A percentile compares a stretch with the other conserved stretches of the same genome.
Conservation (phyloP, 2,329 filamentous ascomycete species). For the Bipolaris cookei region DNA sequence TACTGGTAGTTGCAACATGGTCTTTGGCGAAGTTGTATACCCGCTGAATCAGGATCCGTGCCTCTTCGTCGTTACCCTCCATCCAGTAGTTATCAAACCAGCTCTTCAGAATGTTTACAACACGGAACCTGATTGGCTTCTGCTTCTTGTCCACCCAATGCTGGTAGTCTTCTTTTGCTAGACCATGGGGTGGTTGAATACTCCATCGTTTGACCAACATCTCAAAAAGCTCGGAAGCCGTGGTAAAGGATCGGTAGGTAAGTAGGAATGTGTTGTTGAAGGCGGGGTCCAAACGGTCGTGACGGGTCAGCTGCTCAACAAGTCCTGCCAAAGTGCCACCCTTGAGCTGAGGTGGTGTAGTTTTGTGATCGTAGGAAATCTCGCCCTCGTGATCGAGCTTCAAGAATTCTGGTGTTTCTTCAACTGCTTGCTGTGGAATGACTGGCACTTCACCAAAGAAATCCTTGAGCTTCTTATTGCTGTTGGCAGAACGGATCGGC, state of each 20-base stretch:
- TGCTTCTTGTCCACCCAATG: constrained; percentile 93
- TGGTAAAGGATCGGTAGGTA: constrained; percentile 94
- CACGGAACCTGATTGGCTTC: constrained; percentile 91
- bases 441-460: constrained; percentile 61
- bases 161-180: constrained; percentile 78
- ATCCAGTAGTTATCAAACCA: constrained; percentile 99
- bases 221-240: constrained; percentile 88
- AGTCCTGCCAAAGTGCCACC: constrained; percentile 87
- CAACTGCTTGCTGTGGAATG: constrained; percentile 58
- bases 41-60: constrained; percentile 81
- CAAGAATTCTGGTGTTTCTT: constrained; percentile 84
- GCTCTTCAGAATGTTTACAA: constrained; percentile 96
- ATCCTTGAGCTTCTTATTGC: constrained; percentile 57
- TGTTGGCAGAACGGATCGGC: constrained; percentile 46
- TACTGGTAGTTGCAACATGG: constrained; percentile 90
- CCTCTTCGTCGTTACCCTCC: constrained; percentile 87
- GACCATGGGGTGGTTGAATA: constrained; percentile 85
- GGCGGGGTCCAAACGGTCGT: constrained; percentile 91
- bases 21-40: constrained; percentile 92
- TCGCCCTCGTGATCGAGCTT: constrained; percentile 87
- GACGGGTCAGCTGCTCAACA: constrained; percentile 92
- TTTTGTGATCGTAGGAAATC: constrained; percentile 86
- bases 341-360: constrained; percentile 76
- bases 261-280: constrained; percentile 98
- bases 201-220: constrained; percentile 89